phyloP scores from a whole-genome alignment of 495 filamentous ascomycete species.

The Aspergillus nanangensis region DNA sequence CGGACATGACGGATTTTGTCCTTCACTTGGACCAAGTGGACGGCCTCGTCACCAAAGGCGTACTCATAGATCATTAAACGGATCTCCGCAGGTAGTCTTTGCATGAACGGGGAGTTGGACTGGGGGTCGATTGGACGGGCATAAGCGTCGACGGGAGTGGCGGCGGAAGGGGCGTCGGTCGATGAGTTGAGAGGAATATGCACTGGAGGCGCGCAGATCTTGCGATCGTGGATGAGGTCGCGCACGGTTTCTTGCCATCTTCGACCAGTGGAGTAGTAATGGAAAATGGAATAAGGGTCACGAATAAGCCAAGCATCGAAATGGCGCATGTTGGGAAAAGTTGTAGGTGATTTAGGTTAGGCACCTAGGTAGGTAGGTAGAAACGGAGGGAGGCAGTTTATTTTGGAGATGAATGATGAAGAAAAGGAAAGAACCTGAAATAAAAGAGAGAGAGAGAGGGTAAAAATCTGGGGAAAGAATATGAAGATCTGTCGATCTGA shows the following conservation, averaged over 20 bases:
- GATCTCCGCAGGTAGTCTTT: slow-evolving; percentile 47
- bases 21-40: slow-evolving; percentile 39
- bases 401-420: not conserved
- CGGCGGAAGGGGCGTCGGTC: slow-evolving; percentile 5
- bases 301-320: slow-evolving; percentile 44
- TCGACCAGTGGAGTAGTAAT: slow-evolving; percentile 39
- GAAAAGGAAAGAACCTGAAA: not conserved
- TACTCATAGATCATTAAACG: slow-evolving; percentile 52
- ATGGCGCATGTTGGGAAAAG: slow-evolving; percentile 42
- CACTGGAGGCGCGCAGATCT: slow-evolving; percentile 39
- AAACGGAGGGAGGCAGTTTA: not conserved
- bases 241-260: slow-evolving; percentile 40
- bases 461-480: not conserved
- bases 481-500: too few species aligned
- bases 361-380: not conserved
- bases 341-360: not conserved
- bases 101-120: slow-evolving; percentile 18
- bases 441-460: not conserved
- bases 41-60: slow-evolving; percentile 40
- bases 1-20: slow-evolving; percentile 39
- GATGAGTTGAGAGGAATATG: too few species aligned
- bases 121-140: slow-evolving; percentile 20
- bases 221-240: slow-evolving; percentile 32
- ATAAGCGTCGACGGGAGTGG: slow-evolving; percentile 13
- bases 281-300: slow-evolving; percentile 43